Evolutionary conservation across 1,284 basidiomycete genomes (phyloP).

Genomic region (Cutaneotrichosporon spelunceum): DNA sequence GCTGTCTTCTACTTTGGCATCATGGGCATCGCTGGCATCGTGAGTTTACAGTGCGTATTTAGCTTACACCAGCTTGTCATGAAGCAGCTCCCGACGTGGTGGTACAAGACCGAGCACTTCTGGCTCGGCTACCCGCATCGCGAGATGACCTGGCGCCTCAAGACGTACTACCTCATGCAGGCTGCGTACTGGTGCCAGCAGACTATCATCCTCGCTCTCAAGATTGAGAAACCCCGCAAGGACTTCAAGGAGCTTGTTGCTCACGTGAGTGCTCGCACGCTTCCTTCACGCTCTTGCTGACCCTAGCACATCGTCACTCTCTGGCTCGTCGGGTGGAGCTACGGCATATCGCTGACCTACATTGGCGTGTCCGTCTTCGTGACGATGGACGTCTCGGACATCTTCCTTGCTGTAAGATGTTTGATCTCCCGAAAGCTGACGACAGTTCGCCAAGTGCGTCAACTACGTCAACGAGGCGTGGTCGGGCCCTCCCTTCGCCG

Average conservation of each 20-base stretch:
- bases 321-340: slow-evolving; percentile 95
- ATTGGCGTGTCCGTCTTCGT: slow-evolving; percentile 92
- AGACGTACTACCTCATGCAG: slow-evolving; percentile 88
- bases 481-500: slow-evolving; percentile 64
- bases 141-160: slow-evolving; percentile 81
- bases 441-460: slow-evolving; percentile 73
- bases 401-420: slow-evolving; percentile 71
- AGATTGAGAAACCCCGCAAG: slow-evolving; percentile 89
- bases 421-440: background rate
- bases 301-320: slow-evolving; percentile 85
- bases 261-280: slow-evolving; percentile 47
- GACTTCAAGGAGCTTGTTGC: slow-evolving; percentile 82
- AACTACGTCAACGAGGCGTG: slow-evolving; percentile 75
- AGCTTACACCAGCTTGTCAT: slow-evolving; percentile 66
- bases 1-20: slow-evolving; percentile 73
- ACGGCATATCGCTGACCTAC: slow-evolving; percentile 70
- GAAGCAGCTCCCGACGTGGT: slow-evolving; percentile 79
- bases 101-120: slow-evolving; percentile 78
- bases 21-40: slow-evolving; percentile 71
- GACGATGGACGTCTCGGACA: slow-evolving; percentile 95
- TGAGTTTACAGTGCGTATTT: slow-evolving; percentile 52
- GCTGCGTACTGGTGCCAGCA: slow-evolving; percentile 93
- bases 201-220: slow-evolving; percentile 76
- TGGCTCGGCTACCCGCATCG: slow-evolving; percentile 86
- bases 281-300: slow-evolving; percentile 13